phyloP scores from a whole-genome alignment of 2,329 filamentous ascomycete species.

The Mollisia scopiformis region DNA sequence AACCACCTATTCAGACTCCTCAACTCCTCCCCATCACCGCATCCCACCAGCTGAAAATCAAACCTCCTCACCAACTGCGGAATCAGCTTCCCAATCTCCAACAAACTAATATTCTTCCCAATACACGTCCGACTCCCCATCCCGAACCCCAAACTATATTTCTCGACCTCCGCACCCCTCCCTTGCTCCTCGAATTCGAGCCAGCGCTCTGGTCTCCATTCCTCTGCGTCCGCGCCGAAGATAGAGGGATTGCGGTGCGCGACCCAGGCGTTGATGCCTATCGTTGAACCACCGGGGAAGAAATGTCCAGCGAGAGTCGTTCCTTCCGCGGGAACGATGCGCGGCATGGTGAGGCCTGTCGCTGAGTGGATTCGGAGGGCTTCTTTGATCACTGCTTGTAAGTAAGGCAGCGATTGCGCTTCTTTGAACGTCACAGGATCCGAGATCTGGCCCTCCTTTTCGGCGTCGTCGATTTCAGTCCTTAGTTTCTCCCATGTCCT shows the following conservation, averaged over 20 bases:
- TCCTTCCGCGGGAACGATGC: slow-evolving; percentile 50
- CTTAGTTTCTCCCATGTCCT: slow-evolving; percentile 28
- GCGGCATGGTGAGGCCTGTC: slow-evolving; percentile 51
- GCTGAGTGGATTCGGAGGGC: slow-evolving; percentile 53
- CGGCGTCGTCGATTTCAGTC: slow-evolving; percentile 37
- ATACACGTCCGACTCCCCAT: slow-evolving; percentile 46
- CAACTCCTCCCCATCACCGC: slow-evolving; percentile 19
- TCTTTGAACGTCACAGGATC: slow-evolving; percentile 42
- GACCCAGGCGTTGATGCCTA: slow-evolving; percentile 37
- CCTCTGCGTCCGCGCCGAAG: slow-evolving; percentile 51
- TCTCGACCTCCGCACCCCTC: slow-evolving; percentile 54
- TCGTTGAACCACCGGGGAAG: slow-evolving; percentile 41
- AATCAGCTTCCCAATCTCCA: slow-evolving; percentile 48
- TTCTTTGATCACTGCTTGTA: slow-evolving; percentile 56
- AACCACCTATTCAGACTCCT: slow-evolving; percentile 32
- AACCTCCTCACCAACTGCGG: slow-evolving; percentile 39
- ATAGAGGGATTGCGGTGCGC: slow-evolving; percentile 45
- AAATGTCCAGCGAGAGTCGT: slow-evolving; percentile 45
- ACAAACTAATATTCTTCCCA: slow-evolving; percentile 46
- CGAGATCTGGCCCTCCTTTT: slow-evolving; percentile 24
- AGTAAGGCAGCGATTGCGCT: slow-evolving; percentile 45
- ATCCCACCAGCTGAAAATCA: slow-evolving; percentile 31
- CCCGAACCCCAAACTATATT: slow-evolving; percentile 41
- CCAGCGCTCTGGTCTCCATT: slow-evolving; percentile 55
- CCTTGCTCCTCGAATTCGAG: slow-evolving; percentile 41